Evolutionary conservation across 169 alveolate species (phyloP), one percentile per base, ranked within the genome.

Genomic region (Neospora caninum): DNA sequence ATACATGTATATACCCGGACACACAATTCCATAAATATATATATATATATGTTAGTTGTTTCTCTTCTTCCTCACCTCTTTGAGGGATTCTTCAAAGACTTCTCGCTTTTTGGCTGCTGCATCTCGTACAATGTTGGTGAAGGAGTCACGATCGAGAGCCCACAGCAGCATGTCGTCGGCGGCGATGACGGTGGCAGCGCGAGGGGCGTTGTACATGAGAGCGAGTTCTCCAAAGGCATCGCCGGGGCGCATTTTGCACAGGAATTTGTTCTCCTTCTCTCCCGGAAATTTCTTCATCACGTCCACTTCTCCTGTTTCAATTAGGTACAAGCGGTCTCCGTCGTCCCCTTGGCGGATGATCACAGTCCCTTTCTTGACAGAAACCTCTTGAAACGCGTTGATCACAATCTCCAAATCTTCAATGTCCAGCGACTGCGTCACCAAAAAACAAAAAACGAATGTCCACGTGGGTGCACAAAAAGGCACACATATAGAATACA

Each of bases 221-320:
- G 99, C 98, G 13, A 98, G 98, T 94, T 98, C 99, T 31, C 99
- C 99, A 94, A 98, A 98, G 18, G 98, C 96, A 88, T 98, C 99
- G 41, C 99, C 99, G 20, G 45, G 73, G 64, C 41, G 45, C 58
- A 98, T 96, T 84, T 96, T 94, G 22, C 93, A 54, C 38, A 91
- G 69, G 95, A 94, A 91, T 95, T 96, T 73, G 98, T 98, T 49
- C 94, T 87, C 88, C 94, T 98, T 92, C 93, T 88, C 84, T 69
- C 84, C 84, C 96, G 98, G 36, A 95, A 96, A 69, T 91, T 45
- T 80, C 93, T 97, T 97, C 83, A 64, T 97, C 67, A 98, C 97
- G 91, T 97, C 98, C 38, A 98, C 97, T 69, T 93, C 94, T 42
- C 99, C 99, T 53, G 95, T 88, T 94, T 98, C 99, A 25, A 98